Evolutionary conservation across 1,284 basidiomycete species (phyloP).

Genomic region (Austroboletus novae-zelandiae): DNA sequence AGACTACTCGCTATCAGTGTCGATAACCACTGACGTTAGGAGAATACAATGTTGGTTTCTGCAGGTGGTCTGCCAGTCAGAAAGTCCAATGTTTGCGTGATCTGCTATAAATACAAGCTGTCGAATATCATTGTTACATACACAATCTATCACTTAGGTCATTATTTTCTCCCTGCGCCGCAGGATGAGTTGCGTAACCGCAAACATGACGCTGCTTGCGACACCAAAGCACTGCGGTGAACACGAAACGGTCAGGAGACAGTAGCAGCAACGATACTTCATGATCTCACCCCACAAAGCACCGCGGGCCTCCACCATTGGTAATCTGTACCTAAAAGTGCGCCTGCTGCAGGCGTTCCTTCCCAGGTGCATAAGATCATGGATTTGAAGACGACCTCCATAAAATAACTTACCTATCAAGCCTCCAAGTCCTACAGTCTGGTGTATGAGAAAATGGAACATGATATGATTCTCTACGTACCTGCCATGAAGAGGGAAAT

Average conservation of each 20-base stretch:
- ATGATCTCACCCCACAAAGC: conserved; percentile 27
- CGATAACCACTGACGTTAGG: no score
- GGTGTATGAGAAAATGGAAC: background rate
- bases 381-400: background rate
- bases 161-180: background rate
- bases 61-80: background rate
- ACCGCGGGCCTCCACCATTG: conserved; percentile 27
- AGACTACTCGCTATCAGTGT: background rate
- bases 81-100: background rate
- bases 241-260: conserved; percentile 5
- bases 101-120: background rate
- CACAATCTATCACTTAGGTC: background rate
- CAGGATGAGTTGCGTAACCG: conserved; percentile 1
- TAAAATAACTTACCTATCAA: conserved; percentile 18
- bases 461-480: conserved; percentile 4
- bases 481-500: conserved; percentile 27
- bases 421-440: conserved; percentile 20
- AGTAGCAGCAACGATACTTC: background rate
- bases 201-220: conserved; percentile 8
- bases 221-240: conserved; percentile 10
- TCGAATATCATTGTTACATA: background rate
- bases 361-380: background rate
- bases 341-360: conserved; percentile 29
- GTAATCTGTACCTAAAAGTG: conserved; percentile 21
- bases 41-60: background rate